phyloP scores from a whole-genome alignment of 2,329 filamentous ascomycete genomes.

The Endoconidiophora laricicola region DNA sequence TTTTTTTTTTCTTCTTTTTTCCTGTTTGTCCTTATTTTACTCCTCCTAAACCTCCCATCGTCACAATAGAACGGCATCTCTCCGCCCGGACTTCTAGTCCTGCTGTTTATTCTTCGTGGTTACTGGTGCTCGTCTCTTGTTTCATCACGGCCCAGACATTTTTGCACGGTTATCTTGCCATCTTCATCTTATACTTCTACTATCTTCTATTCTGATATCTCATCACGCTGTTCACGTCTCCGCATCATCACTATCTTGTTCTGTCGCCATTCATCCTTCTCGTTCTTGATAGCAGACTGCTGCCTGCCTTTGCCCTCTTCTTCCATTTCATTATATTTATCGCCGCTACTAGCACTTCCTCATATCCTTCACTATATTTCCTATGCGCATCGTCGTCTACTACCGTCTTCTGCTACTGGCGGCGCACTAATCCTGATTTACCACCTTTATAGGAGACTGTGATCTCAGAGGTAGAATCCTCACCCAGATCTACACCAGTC shows the following conservation, averaged over 20 bases:
- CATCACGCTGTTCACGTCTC: conserved; percentile 15
- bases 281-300: neutral
- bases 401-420: no score
- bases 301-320: no score
- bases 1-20: conserved; percentile 5
- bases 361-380: neutral
- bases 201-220: conserved; percentile 18
- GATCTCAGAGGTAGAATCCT: neutral
- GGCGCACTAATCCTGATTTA: no score
- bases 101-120: no score
- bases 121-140: conserved; percentile 4
- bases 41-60: neutral
- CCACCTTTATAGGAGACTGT: neutral
- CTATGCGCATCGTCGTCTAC: neutral
- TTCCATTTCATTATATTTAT: no score
- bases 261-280: conserved; percentile 7
- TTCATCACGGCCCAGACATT: neutral
- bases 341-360: no score
- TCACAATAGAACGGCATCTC: conserved; percentile 3
- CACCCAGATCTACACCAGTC: neutral
- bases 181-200: conserved; percentile 13
- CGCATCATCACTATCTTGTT: neutral
- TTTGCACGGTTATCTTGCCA: conserved; percentile 1
- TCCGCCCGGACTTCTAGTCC: neutral
- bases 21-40: neutral